Conservation (phyloP, 2,329 filamentous ascomycete genomes). For the Epichloe coenophiala region DNA sequence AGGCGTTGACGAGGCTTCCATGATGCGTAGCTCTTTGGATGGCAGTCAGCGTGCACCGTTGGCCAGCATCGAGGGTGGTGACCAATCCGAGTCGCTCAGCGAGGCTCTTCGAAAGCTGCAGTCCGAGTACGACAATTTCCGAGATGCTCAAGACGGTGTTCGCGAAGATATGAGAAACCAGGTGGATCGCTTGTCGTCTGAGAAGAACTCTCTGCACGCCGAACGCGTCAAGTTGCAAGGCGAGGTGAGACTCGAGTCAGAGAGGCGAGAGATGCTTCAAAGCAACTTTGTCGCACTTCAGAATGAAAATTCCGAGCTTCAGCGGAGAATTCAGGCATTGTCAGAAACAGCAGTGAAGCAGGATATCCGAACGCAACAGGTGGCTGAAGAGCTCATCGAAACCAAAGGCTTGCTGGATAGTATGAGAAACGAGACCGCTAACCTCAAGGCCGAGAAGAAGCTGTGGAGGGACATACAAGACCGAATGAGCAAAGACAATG, state of each 20-base stretch:
- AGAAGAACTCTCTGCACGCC: slow-evolving; percentile 70
- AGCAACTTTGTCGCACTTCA: slow-evolving; percentile 76
- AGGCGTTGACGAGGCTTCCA: slow-evolving; percentile 48
- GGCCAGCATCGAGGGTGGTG: slow-evolving; percentile 41
- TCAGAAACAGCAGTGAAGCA: slow-evolving; percentile 80
- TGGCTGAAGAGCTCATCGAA: slow-evolving; percentile 85
- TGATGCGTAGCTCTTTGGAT: slow-evolving; percentile 59
- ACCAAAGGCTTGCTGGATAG: slow-evolving; percentile 70
- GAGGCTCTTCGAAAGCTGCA: slow-evolving; percentile 79
- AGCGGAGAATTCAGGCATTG: slow-evolving; percentile 64
- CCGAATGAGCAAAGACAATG: slow-evolving; percentile 77
- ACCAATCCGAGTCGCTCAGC: slow-evolving; percentile 49
- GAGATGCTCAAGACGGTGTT: slow-evolving; percentile 72
- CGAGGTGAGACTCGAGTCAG: slow-evolving; percentile 66
- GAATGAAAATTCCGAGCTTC: slow-evolving; percentile 71
- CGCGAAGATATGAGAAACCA: slow-evolving; percentile 74
- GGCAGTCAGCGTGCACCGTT: slow-evolving; percentile 40
- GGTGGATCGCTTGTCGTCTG: slow-evolving; percentile 63
- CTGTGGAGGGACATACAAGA: slow-evolving; percentile 90
- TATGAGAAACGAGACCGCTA: slow-evolving; percentile 78
- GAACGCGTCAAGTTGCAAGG: slow-evolving; percentile 70
- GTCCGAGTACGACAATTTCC: slow-evolving; percentile 76
- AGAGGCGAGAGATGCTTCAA: slow-evolving; percentile 81
- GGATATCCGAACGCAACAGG: slow-evolving; percentile 79
- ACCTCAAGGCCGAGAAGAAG: slow-evolving; percentile 88